Base-by-base conservation (phyloP, 2,329 filamentous ascomycete genomes). In the Celoporthe dispersa region DNA sequence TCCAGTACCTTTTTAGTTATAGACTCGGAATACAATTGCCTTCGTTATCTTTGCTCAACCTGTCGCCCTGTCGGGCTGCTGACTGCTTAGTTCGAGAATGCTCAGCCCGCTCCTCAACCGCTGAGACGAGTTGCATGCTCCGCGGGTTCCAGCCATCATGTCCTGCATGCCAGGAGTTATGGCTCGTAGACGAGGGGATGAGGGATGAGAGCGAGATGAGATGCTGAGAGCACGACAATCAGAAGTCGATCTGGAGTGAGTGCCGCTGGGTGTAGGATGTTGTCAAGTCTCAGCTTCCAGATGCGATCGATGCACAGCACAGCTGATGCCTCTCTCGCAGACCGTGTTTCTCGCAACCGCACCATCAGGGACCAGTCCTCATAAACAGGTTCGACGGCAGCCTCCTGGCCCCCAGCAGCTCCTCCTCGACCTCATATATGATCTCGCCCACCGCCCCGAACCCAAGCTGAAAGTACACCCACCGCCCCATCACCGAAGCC, bases 341-440 rank as follows among this genome's bases (percentile, higher is more conserved):
- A 4, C 19, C 25, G 9, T n/a, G 8, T n/a, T 19, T 1, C 8
- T 22, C 28, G 35, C 12, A 6, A 22, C 57, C 37, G 8, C 12
- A n/a, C 39, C 16, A 31, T 63, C 55, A 28, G 25, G 53, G 3
- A n/a, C 76, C 74, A 6, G 81, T 85, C 2, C 84, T 78, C 79
- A 86, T 81, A 53, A 87, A 86, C 0, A 86, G 55, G 72, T 86
- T 86, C 0, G 83, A 77, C 25, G 84, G 84, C 59, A 76, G 70
- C 0, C 75, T 70, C 31, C 79, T 76, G 1, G 31, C 66, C 5
- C 73, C 74, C 63, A 73, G 70, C 61, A 73, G 70, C 44, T 85
- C 85, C 74, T 78, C 78, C 65, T 85, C 84, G 28, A 84, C 77
- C 2, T 76, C 70, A 66, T 83, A 86, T 37, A 77, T 78, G 12